These are phyloP conservation scores for Cynara cardunculus DNA, from an alignment of 129 eudicot species.

Conservation along the genomic window DNA sequence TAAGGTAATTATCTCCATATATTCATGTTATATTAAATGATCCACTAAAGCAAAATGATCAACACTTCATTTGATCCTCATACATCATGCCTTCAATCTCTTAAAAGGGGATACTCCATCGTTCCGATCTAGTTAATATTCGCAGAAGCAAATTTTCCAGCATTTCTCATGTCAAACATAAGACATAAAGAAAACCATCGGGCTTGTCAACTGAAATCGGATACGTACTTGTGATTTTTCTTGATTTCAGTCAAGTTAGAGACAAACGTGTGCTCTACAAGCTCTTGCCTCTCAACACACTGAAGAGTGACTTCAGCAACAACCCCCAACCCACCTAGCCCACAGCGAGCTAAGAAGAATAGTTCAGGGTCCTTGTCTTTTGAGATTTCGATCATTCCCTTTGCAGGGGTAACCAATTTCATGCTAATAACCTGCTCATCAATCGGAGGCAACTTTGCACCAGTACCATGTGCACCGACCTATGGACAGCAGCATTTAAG, in stretches of 20 bases:
- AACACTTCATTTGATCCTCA: not conserved
- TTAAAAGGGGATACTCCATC: not conserved
- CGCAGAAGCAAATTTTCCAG: not conserved
- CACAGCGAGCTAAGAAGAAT: slow-evolving; percentile 85
- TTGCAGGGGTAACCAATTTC: slow-evolving; percentile 91
- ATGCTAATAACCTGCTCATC: slow-evolving; percentile 98
- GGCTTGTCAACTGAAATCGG: not conserved
- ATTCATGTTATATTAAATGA: not conserved
- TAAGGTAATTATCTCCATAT: not conserved
- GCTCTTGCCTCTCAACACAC: slow-evolving; percentile 97
- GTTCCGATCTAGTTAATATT: not conserved
- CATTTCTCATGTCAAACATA: not conserved
- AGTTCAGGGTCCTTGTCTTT: slow-evolving; percentile 92
- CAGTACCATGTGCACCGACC: slow-evolving; percentile 99
- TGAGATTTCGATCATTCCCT: slow-evolving; percentile 86
- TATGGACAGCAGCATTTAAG: slow-evolving; percentile 20
- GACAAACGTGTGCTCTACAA: slow-evolving; percentile 89
- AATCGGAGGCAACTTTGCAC: slow-evolving; percentile 93
- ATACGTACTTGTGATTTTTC: slow-evolving; percentile 87
- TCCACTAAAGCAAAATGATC: not conserved
- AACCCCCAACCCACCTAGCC: slow-evolving; percentile 97
- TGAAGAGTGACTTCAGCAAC: slow-evolving; percentile 98
- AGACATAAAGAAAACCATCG: not conserved
- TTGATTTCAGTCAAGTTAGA: slow-evolving; percentile 78
- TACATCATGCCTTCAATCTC: not conserved